phyloP scores from a whole-genome alignment of 768 basidiomycete species.

The Suillus weaverae region DNA sequence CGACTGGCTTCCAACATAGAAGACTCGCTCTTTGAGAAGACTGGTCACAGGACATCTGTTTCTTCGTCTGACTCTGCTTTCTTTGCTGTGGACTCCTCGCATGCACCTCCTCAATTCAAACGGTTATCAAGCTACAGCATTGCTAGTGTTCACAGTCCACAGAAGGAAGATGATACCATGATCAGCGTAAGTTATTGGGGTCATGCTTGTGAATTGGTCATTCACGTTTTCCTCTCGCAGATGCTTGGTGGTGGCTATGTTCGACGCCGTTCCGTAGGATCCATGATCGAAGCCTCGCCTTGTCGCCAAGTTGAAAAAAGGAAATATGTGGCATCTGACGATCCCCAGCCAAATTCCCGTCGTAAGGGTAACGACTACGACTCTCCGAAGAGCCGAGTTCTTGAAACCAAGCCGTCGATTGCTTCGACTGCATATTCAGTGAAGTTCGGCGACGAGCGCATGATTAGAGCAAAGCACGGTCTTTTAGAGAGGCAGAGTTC shows the following conservation, averaged over 20 bases:
- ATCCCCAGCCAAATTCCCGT: constrained; percentile 35
- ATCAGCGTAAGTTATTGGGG: constrained; percentile 53
- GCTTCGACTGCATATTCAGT: constrained; percentile 57
- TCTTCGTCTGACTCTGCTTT: constrained; percentile 62
- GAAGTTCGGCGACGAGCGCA: constrained; percentile 65
- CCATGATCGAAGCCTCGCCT: constrained; percentile 68
- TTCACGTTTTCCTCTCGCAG: constrained; percentile 33
- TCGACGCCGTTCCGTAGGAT: constrained; percentile 65
- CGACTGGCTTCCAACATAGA: constrained; percentile 31
- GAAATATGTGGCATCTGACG: constrained; percentile 41
- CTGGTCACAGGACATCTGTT: constrained; percentile 48
- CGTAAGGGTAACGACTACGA: constrained; percentile 30
- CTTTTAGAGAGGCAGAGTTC: constrained; percentile 64
- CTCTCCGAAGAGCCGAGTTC: constrained; percentile 47
- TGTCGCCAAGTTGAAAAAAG: constrained; percentile 66
- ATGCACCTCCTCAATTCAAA: constrained; percentile 52
- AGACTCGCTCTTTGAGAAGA: constrained; percentile 67
- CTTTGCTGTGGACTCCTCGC: constrained; percentile 41
- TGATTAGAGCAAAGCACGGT: constrained; percentile 64
- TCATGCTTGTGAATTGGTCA: constrained; percentile 3
- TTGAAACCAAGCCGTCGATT: constrained; percentile 62
- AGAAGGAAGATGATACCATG: constrained; percentile 79
- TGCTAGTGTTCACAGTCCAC: constrained; percentile 46
- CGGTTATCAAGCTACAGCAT: constrained; percentile 67
- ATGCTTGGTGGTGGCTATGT: constrained; percentile 82